These are phyloP conservation scores for Vitis vinifera DNA, from an alignment of 164 flowering plant species.

Conservation along the genomic window ASM3070453v1 NC_081817.1:22649001-22649500, in stretches of 20 bases:
- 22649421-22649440: too few species aligned
- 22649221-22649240: not conserved
- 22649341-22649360: not conserved
- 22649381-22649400: constrained; percentile 11
- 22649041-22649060: not conserved
- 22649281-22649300: not conserved
- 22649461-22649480: too few species aligned
- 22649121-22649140: not conserved
- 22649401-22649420: not conserved
- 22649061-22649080: constrained; percentile 2
- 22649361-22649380: not conserved
- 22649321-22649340: not conserved
- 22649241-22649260: not conserved
- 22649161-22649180: not conserved
- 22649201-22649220: not conserved
- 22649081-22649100: not conserved
- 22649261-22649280: not conserved
- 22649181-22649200: not conserved
- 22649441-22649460: too few species aligned
- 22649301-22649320: not conserved
- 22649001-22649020: too few species aligned
- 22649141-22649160: not conserved
- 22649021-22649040: not conserved
- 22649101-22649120: not conserved
- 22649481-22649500: too few species aligned